These are phyloP conservation scores for Fusarium concolor DNA, from an alignment of 2,329 filamentous ascomycete species.

Conservation along the genomic window DNA sequence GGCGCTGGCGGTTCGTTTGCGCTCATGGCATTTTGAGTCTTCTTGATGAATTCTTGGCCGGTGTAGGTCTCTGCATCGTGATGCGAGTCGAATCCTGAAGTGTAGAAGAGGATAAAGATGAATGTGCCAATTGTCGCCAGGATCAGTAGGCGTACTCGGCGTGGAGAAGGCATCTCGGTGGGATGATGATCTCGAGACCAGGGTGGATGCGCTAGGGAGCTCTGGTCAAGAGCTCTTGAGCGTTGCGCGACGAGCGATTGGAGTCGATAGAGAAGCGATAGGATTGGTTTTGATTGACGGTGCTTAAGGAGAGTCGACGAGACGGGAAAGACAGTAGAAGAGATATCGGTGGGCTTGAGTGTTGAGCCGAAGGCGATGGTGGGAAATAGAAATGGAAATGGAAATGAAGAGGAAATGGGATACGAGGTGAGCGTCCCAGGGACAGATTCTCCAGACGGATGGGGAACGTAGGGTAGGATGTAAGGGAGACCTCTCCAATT, in stretches of 20 bases:
- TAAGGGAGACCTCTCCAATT: slow-evolving; percentile 38
- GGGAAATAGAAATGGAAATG: slow-evolving; percentile 11
- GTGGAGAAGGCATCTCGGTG: slow-evolving; percentile 72
- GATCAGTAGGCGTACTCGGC: slow-evolving; percentile 75
- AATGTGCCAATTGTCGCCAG: slow-evolving; percentile 73
- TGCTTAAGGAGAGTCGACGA: slow-evolving; percentile 11
- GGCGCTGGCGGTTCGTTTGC: slow-evolving; percentile 51
- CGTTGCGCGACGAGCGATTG: slow-evolving; percentile 8
- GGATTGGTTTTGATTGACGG: slow-evolving; percentile 3
- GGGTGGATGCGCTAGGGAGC: slow-evolving; percentile 44
- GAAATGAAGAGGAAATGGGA: slow-evolving; percentile 19
- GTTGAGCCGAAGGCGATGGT: slow-evolving; percentile 13
- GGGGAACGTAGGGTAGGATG: background rate
- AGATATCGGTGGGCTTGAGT: slow-evolving; percentile 20
- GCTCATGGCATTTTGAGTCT: slow-evolving; percentile 68
- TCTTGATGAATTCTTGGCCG: slow-evolving; percentile 68
- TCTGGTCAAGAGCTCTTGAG: slow-evolving; percentile 27
- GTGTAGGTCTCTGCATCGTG: slow-evolving; percentile 58
- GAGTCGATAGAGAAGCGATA: background rate
- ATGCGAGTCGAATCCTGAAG: slow-evolving; percentile 66
- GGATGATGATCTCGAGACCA: slow-evolving; percentile 28
- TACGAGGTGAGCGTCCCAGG: slow-evolving; percentile 26
- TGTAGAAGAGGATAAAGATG: slow-evolving; percentile 79
- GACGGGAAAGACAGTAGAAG: slow-evolving; percentile 16
- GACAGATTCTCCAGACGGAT: slow-evolving; percentile 13